These are phyloP conservation scores for Saccharomycopsis vini DNA, from an alignment of 805 yeast species.

Conservation along the genomic window DNA sequence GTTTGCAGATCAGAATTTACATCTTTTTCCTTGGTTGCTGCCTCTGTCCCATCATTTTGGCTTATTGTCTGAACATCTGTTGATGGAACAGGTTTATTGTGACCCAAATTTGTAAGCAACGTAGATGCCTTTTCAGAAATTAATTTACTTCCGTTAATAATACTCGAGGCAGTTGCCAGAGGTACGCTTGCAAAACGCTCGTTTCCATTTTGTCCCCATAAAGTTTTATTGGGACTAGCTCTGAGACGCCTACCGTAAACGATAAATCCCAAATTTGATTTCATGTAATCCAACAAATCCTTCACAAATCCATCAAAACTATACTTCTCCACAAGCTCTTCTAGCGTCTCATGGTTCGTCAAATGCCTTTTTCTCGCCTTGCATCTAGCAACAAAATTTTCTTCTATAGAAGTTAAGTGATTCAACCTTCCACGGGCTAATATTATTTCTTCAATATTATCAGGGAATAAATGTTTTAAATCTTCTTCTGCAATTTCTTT, in stretches of 20 bases:
- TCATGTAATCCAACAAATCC: conserved; percentile 68
- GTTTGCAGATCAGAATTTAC: too few relatives aligned
- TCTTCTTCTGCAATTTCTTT: conserved; percentile 68
- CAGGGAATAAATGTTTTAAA: conserved; percentile 22
- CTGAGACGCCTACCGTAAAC: conserved; percentile 57
- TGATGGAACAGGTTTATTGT: neutral
- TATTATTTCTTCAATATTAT: conserved; percentile 16
- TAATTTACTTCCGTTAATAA: too few relatives aligned
- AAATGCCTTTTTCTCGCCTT: conserved; percentile 59
- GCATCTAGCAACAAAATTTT: conserved; percentile 71
- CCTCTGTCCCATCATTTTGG: neutral
- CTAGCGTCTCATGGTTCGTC: conserved; percentile 36
- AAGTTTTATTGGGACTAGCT: conserved; percentile 7
- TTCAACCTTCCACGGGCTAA: conserved; percentile 26
- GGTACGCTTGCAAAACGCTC: too few relatives aligned
- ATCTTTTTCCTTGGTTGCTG: neutral
- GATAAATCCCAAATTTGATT: conserved; percentile 62
- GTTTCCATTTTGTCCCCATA: conserved; percentile 9
- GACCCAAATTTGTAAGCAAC: neutral
- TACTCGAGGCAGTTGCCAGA: neutral
- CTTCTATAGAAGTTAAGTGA: conserved; percentile 61
- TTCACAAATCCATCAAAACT: conserved; percentile 81
- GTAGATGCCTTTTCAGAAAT: neutral
- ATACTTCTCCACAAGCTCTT: conserved; percentile 57
- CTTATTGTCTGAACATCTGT: neutral